Evolutionary conservation across 1,284 basidiomycete species (phyloP).

Genomic region (Ustilago nuda): DNA sequence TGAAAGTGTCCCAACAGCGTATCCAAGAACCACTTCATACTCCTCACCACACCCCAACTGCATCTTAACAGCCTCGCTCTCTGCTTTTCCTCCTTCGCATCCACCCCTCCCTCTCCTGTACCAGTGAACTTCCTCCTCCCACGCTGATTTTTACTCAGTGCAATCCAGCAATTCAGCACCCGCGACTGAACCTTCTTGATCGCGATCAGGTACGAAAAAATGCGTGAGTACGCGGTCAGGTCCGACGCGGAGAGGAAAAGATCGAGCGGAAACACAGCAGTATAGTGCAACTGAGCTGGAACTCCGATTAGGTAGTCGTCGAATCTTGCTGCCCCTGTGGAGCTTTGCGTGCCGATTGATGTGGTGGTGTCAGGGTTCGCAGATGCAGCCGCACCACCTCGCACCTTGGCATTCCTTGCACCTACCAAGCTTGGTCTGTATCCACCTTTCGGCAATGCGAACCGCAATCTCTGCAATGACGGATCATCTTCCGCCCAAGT

Average conservation of each 20-base stretch:
- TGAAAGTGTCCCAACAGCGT: slow-evolving; percentile 76
- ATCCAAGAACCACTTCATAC: slow-evolving; percentile 92
- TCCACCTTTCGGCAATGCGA: slow-evolving; percentile 40
- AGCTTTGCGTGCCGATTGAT: slow-evolving; percentile 1
- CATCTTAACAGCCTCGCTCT: slow-evolving; percentile 75
- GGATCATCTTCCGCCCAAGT: slow-evolving; percentile 58
- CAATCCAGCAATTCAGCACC: slow-evolving; percentile 83
- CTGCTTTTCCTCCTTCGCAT: slow-evolving; percentile 74
- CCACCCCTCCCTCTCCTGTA: slow-evolving; percentile 83
- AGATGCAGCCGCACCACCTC: slow-evolving; percentile 17
- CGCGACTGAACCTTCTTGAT: slow-evolving; percentile 83
- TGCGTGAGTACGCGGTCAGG: slow-evolving; percentile 78
- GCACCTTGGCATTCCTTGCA: slow-evolving; percentile 29
- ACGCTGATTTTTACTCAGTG: slow-evolving; percentile 83
- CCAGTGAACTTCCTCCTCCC: slow-evolving; percentile 85
- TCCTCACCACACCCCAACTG: slow-evolving; percentile 84
- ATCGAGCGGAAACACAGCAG: slow-evolving; percentile 80
- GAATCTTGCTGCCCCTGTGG: slow-evolving; percentile 29
- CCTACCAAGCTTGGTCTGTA: slow-evolving; percentile 36
- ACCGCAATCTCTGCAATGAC: slow-evolving; percentile 40
- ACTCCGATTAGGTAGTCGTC: slow-evolving; percentile 53
- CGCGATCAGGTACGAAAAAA: slow-evolving; percentile 85
- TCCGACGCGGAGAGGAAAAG: slow-evolving; percentile 84
- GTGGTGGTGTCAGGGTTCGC: neutral
- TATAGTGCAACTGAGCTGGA: slow-evolving; percentile 53